Evolutionary conservation across 305 asterid genomes (phyloP).

Genomic region (Fraxinus angustifolia): DNA sequence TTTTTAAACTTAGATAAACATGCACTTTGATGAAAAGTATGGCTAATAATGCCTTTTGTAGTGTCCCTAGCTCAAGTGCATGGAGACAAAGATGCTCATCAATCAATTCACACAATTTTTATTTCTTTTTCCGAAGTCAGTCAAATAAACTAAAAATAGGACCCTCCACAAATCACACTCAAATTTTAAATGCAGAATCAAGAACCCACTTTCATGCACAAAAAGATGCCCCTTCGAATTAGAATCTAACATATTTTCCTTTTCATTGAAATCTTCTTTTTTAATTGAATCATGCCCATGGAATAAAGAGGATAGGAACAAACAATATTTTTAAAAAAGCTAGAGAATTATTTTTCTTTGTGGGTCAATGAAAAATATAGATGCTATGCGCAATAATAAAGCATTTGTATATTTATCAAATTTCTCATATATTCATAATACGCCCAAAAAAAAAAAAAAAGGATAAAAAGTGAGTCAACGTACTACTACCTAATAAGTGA

Average conservation of each 20-base stretch:
- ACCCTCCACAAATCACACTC: conserved; percentile 31
- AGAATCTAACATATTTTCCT: conserved; percentile 30
- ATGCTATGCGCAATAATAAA: conserved; percentile 39
- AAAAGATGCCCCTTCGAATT: conserved; percentile 37
- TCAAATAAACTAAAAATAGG: conserved; percentile 24
- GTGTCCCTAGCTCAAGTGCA: conserved; percentile 9
- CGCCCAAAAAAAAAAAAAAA: conserved; percentile 12
- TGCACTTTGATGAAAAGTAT: neutral
- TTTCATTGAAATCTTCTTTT: conserved; percentile 12
- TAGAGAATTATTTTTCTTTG: conserved; percentile 26
- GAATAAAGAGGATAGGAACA: conserved; percentile 9
- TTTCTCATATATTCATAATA: conserved; percentile 32
- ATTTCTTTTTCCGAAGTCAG: conserved; percentile 21
- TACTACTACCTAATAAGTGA: neutral
- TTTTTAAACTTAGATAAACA: neutral
- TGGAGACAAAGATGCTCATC: conserved; percentile 34
- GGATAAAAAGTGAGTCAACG: neutral
- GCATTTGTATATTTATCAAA: conserved; percentile 26
- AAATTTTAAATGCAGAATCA: conserved; percentile 38
- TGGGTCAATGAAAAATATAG: conserved; percentile 35
- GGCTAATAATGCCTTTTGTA: conserved; percentile 20
- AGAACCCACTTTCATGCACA: conserved; percentile 53
- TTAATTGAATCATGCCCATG: conserved; percentile 24
- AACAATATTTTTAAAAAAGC: conserved; percentile 15
- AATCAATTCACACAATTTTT: conserved; percentile 8